Conservation (phyloP, 371 early-diverging fungal species). For the Circinella minor region DNA sequence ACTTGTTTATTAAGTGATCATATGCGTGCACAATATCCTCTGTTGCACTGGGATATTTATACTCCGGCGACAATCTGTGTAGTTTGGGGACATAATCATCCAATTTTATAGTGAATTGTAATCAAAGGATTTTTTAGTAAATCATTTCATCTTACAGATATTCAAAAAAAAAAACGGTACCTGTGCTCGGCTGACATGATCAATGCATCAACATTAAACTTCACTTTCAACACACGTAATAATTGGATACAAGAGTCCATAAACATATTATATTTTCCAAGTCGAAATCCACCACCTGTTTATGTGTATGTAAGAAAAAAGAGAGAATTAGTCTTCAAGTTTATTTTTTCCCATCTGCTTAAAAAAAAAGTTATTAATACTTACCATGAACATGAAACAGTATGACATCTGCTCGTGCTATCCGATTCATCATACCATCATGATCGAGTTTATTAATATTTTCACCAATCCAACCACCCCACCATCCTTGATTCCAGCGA, state of each 20-base stretch:
- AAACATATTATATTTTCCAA: slow-evolving; percentile 55
- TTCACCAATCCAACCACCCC: slow-evolving; percentile 58
- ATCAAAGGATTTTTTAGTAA: neutral
- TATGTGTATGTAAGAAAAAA: too few species aligned
- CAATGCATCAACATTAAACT: slow-evolving; percentile 40
- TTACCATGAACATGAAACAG: slow-evolving; percentile 55
- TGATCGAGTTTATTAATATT: slow-evolving; percentile 31
- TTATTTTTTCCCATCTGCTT: neutral
- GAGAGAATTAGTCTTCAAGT: too few species aligned
- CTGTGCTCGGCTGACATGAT: slow-evolving; percentile 56
- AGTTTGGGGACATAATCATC: neutral
- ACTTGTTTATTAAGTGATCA: slow-evolving; percentile 33
- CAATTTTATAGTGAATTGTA: too few species aligned
- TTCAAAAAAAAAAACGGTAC: neutral
- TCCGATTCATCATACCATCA: slow-evolving; percentile 29
- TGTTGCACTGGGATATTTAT: slow-evolving; percentile 49
- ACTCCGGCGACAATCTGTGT: slow-evolving; percentile 50
- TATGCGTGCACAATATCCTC: slow-evolving; percentile 54
- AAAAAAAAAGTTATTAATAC: neutral
- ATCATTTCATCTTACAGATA: neutral
- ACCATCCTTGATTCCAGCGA: slow-evolving; percentile 41
- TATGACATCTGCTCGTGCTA: slow-evolving; percentile 44
- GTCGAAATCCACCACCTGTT: slow-evolving; percentile 53
- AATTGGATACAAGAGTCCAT: slow-evolving; percentile 52
- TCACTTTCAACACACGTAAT: slow-evolving; percentile 40